These are phyloP conservation scores for Oryza punctata DNA, from an alignment of 176 grass and related monocot species.

Conservation along the genomic window DNA sequence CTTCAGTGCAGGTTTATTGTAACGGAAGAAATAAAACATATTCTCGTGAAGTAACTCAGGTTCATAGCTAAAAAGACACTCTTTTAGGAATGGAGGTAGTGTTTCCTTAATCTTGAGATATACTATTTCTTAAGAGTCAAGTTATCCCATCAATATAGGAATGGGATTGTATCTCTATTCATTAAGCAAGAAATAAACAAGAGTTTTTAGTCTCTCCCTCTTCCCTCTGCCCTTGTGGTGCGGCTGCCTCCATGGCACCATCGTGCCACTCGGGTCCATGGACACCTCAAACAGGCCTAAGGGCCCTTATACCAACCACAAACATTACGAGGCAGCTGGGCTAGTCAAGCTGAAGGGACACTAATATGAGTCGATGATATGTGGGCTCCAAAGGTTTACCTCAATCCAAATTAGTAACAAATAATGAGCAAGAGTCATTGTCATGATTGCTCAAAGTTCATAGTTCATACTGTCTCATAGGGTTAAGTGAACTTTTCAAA, in stretches of 20 bases:
- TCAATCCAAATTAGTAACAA: background rate
- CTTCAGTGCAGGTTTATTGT: background rate
- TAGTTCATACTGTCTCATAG: background rate
- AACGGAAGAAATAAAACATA: conserved; percentile 8
- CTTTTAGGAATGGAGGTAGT: no score
- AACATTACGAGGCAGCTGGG: background rate
- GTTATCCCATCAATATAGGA: background rate
- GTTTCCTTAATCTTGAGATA: background rate
- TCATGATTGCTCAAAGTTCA: conserved; percentile 8
- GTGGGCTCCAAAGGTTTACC: background rate
- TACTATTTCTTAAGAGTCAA: background rate
- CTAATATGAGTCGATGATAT: background rate
- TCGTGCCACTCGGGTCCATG: background rate
- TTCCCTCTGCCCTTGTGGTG: background rate
- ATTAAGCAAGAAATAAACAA: background rate
- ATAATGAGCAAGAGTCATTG: background rate
- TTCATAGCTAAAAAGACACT: no score
- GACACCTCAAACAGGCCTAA: background rate
- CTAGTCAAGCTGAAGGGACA: conserved; percentile 7
- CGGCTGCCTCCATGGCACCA: background rate
- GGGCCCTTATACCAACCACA: background rate
- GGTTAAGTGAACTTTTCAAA: background rate
- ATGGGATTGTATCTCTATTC: background rate
- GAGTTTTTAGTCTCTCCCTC: background rate
- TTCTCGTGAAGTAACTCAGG: background rate